Evolutionary conservation across 192 early-diverging fungal genomes (phyloP), one percentile per base, ranked within the genome.

Genomic region (Umbelopsis vinacea): DNA sequence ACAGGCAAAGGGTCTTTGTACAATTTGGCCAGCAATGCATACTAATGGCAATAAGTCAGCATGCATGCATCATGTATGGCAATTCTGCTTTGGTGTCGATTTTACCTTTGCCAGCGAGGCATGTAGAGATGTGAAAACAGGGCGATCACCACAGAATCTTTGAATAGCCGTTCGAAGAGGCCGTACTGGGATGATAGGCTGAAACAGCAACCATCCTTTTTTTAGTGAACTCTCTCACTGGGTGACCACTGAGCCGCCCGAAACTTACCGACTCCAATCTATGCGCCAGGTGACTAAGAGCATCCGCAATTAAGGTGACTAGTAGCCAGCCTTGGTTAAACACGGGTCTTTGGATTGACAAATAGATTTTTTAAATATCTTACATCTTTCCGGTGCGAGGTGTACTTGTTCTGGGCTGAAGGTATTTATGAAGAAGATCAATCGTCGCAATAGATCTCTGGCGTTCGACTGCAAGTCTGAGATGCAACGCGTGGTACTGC

Each of bases 1-100:
- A 88, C 82, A 26, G 75, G 76, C 1, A 85, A 26, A 23, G 84
- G 78, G 57, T 82, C 84, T 22, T 73, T 85, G 60, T 85, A 85
- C 24, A 78, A 78, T 66, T 83, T 86, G 47, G 77, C 75, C 67
- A 86, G 68, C 81, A 86, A 33, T 76, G 77, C 83, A 86, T 71
- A 12, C 40, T 45, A 33, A 26, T 45, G 14, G 46, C 9, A 52
- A 55, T 24, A 40, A 23, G 48, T 35, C 57, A 33, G 45, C 8
- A 46, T 33, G 45, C 8, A 46, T 33, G 70, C 19, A 33, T 0
- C 5, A 26, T 66, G 23, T 17, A 23, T 24, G 0, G 9, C 26
- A 2, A 33, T 9, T 15, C 10, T 21, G 11, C n/a, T 22, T 21
- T 57, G 46, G 33, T 0, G 22, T 22, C 43, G 19, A 19, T 29